A percentile compares a stretch with the other conserved stretches of the same genome.
These are phyloP conservation scores for Aspergillus carbonarius DNA, from an alignment of 2,329 filamentous ascomycete species.

Conservation along the genomic window DNA sequence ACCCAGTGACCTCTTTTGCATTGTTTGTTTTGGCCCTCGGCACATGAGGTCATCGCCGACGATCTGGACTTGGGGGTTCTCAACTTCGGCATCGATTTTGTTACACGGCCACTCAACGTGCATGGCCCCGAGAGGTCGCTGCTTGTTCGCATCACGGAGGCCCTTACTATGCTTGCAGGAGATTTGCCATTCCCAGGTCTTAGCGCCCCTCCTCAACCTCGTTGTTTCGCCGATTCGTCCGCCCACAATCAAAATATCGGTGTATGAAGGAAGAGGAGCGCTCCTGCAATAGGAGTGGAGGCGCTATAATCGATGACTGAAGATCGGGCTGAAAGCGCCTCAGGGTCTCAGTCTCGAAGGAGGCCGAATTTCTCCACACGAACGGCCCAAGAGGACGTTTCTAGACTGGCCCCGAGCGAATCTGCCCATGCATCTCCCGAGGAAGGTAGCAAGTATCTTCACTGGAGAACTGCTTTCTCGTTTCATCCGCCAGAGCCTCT, in stretches of 20 bases:
- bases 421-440: slow-evolving; percentile 20
- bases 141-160: background rate
- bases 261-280: background rate
- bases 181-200: background rate
- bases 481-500: slow-evolving; percentile 26
- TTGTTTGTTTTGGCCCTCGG: slow-evolving; percentile 27
- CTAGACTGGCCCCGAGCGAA: slow-evolving; percentile 36
- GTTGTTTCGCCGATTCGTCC: background rate
- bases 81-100: background rate
- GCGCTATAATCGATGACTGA: slow-evolving; percentile 23
- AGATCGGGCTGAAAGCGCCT: slow-evolving; percentile 19
- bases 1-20: slow-evolving; percentile 29
- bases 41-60: slow-evolving; percentile 23
- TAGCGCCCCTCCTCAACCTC: background rate
- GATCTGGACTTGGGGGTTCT: background rate
- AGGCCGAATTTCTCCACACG: slow-evolving; percentile 42
- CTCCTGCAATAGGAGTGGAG: slow-evolving; percentile 5
- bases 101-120: background rate
- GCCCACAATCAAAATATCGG: background rate
- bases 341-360: slow-evolving; percentile 33
- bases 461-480: slow-evolving; percentile 21
- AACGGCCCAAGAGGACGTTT: slow-evolving; percentile 39
- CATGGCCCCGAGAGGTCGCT: background rate
- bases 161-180: background rate
- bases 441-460: slow-evolving; percentile 24